phyloP scores from a whole-genome alignment of 2,329 filamentous ascomycete genomes.

The Diaporthe sp. region DNA sequence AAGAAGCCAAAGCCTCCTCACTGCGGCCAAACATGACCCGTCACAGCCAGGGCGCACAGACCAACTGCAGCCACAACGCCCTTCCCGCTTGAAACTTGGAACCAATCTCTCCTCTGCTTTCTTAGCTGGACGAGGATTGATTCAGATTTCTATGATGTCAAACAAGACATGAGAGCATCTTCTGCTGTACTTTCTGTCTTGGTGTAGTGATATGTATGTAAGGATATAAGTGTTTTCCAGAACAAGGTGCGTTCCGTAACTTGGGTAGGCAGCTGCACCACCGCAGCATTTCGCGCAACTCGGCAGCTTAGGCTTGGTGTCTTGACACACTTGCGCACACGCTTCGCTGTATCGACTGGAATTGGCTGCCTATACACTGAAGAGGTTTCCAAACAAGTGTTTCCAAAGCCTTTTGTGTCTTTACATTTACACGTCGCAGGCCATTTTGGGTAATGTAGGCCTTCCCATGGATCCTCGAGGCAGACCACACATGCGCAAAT shows the following conservation, averaged over 20 bases:
- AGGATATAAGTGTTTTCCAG: no score
- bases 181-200: no score
- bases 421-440: background rate
- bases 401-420: no score
- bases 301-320: background rate
- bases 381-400: no score
- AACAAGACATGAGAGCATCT: no score
- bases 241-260: background rate
- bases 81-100: background rate
- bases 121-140: background rate
- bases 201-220: no score
- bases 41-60: background rate
- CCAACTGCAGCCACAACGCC: background rate
- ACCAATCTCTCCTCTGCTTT: background rate
- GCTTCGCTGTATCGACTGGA: background rate
- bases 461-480: background rate
- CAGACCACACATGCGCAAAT: background rate
- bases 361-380: no score
- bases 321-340: background rate
- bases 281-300: background rate
- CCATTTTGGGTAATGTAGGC: background rate
- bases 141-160: no score
- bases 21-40: background rate
- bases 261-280: background rate
- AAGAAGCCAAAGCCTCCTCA: background rate